Percentiles rank a stretch among this genome's conserved stretches.
phyloP scores from a whole-genome alignment of 2,329 filamentous ascomycete species.

The Pezicula radicicola region DNA sequence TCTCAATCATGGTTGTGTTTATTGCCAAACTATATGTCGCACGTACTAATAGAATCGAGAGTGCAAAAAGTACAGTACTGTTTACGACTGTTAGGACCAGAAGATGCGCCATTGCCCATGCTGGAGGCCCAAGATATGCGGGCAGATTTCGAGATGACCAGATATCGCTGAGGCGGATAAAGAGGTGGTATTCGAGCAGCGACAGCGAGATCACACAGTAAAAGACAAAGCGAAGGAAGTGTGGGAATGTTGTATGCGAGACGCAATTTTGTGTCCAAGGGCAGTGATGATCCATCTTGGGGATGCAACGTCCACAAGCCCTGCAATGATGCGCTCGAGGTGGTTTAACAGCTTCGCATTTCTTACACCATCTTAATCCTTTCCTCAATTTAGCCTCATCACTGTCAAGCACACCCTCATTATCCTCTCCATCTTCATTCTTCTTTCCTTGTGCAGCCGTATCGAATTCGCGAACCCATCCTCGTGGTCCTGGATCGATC shows the following conservation, averaged over 20 bases:
- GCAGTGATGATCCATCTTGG: constrained; percentile 85
- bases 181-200: constrained; percentile 58
- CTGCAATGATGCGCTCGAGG: constrained; percentile 80
- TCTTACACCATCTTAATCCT: constrained; percentile 64
- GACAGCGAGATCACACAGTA: constrained; percentile 63
- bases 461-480: constrained; percentile 20
- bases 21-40: constrained; percentile 58
- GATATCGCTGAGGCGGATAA: constrained; percentile 52
- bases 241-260: constrained; percentile 75
- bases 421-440: constrained; percentile 16
- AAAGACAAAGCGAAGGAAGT: constrained; percentile 76
- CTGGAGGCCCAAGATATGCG: constrained; percentile 68
- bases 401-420: constrained; percentile 3
- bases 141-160: constrained; percentile 67
- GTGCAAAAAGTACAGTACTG: constrained; percentile 55
- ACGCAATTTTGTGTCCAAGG: constrained; percentile 85
- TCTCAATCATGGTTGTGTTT: constrained; percentile 79
- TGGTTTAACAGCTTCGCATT: constrained; percentile 72
- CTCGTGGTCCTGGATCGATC: constrained; percentile 54
- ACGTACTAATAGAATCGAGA: constrained; percentile 63
- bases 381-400: constrained; percentile 17
- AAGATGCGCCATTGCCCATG: constrained; percentile 56
- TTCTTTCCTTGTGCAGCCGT: constrained; percentile 3
- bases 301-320: constrained; percentile 69
- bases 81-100: constrained; percentile 57